Evolutionary conservation across 345 rosid genomes (phyloP), one percentile per base, ranked within the genome.

Genomic region (Eucalyptus regnans): DNA sequence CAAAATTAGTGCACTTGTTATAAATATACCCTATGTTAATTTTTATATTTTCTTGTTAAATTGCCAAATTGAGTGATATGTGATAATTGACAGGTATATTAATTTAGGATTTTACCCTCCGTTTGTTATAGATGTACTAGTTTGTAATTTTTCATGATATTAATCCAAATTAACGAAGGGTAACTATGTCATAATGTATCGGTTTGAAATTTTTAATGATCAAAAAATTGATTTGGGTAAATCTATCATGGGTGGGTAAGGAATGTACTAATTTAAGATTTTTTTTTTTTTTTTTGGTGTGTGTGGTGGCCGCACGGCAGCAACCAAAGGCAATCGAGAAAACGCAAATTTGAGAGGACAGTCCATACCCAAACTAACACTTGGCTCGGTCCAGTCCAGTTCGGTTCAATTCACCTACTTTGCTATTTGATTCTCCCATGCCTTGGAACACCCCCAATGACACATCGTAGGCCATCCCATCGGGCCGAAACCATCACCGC

Each of bases 1-100:
- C 25, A 9, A 52, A 52, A 52, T 3, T 20, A 20, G 58, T 8
- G 10, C 25, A 20, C 5, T 0, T 20, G 0, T 52, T 3, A 1
- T 0, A 20, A 52, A 20, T 7, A 52, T 20, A 20, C 4, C 2
- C 0, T 7, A 0, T 20, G 0, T 7, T 1, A 52, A 17, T 51
- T 52, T 52, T 20, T 20, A 20, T 18, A 52, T 52, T 8, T 52
- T 52, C 58, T 52, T 1, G 4, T 52, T 52, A 52, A 3, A 52
- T 51, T 52, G 25, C 9, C 7, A 52, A 52, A 52, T 52, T 7
- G 1, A 52, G 58, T 52, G 58, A 18, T 0, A 7, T 52, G 10
- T 52, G 9, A 0, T 8, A 18, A 52, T 52, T 52, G 25, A 18
- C 2, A 0, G 5, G 0, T 52, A 52, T 52, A 18, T 4, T 52